Percentiles rank a stretch among this genome's conserved stretches.
These are phyloP conservation scores for Fusarium sp. DNA, from an alignment of 2,329 filamentous ascomycete species.

Conservation along the genomic window DNA sequence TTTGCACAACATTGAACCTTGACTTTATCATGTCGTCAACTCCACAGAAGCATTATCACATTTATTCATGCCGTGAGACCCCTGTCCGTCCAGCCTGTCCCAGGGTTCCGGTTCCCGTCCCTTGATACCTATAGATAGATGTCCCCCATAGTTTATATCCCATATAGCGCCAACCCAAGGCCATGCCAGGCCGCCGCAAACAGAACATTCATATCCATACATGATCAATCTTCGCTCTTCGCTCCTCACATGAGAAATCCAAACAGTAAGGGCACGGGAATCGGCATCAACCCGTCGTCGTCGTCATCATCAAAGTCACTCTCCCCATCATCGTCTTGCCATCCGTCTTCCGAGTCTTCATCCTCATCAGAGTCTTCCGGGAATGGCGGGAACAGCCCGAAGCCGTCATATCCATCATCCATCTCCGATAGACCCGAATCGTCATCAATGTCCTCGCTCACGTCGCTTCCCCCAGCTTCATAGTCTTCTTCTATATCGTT, in stretches of 20 bases:
- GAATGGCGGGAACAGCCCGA: conserved; percentile 16
- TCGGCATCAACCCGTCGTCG: conserved; percentile 28
- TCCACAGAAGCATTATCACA: conserved; percentile 3
- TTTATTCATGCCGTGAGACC: conserved; percentile 15
- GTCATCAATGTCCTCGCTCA: conserved; percentile 34
- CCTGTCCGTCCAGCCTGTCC: conserved; percentile 11
- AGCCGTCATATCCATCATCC: conserved; percentile 20
- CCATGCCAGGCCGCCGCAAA: background rate
- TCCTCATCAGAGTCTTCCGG: conserved; percentile 22
- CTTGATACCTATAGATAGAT: conserved; percentile 4
- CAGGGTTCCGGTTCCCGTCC: conserved; percentile 1
- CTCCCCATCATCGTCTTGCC: conserved; percentile 17
- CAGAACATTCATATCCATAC: conserved; percentile 3
- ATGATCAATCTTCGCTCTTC: background rate
- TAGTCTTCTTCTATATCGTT: conserved; percentile 12
- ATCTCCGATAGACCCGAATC: conserved; percentile 24
- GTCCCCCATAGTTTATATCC: conserved; percentile 4
- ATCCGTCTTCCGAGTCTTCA: conserved; percentile 22
- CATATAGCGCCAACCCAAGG: conserved; percentile 25
- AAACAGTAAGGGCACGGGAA: conserved; percentile 37
- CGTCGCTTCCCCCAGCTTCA: conserved; percentile 13
- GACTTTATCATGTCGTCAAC: background rate
- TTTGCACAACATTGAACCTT: background rate
- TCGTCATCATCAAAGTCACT: conserved; percentile 39
- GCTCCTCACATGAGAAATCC: conserved; percentile 37